These are phyloP conservation scores for Acer campestre DNA, from an alignment of 345 rosid genomes.

Conservation along the genomic window DNA sequence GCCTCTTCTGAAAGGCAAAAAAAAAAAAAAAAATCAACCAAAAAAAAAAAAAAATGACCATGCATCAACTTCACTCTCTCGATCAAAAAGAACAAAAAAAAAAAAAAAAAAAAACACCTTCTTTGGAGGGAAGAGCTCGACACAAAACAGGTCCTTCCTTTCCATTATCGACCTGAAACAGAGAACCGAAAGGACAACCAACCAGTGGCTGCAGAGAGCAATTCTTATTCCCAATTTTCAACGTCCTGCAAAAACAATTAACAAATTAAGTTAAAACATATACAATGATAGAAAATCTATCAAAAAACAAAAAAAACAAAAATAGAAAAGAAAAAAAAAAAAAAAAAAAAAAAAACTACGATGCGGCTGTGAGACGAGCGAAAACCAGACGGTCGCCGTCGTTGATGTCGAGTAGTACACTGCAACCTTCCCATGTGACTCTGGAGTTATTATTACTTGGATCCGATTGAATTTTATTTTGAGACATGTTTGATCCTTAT, in stretches of 20 bases:
- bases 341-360: constrained; percentile 48
- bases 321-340: not conserved
- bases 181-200: constrained; percentile 84
- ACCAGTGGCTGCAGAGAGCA: constrained; percentile 71
- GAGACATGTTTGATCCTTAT: constrained; percentile 21
- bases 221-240: constrained; percentile 75
- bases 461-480: constrained; percentile 11
- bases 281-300: not conserved
- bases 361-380: constrained; percentile 77
- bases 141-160: constrained; percentile 58
- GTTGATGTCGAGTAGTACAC: constrained; percentile 90
- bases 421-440: constrained; percentile 88
- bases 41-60: not conserved
- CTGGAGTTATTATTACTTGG: constrained; percentile 38
- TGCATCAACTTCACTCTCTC: not conserved
- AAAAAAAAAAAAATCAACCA: constrained; percentile 13
- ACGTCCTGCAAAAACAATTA: constrained; percentile 36
- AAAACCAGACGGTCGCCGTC: constrained; percentile 97
- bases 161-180: constrained; percentile 76
- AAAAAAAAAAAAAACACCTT: constrained; percentile 47
- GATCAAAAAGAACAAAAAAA: not conserved
- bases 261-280: not conserved
- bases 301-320: no score
- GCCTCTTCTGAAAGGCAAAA: constrained; percentile 33
- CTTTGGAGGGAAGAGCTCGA: constrained; percentile 43